phyloP scores from a whole-genome alignment of 805 yeast genomes.

The Candida palmyrensis region DNA sequence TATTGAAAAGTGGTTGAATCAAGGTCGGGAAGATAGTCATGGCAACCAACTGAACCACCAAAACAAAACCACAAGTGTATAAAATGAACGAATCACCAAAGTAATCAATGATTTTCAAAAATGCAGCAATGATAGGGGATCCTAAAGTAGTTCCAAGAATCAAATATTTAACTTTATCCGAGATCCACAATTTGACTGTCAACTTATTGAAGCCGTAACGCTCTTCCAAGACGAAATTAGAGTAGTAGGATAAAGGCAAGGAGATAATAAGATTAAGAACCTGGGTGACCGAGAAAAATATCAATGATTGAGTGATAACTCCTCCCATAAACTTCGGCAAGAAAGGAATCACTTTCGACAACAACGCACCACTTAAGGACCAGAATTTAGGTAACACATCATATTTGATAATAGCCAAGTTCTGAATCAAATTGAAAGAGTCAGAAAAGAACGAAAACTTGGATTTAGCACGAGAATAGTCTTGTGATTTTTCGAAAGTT shows the following conservation, averaged over 20 bases:
- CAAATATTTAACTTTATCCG: slow-evolving; percentile 63
- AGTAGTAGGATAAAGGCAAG: slow-evolving; percentile 69
- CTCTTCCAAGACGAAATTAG: slow-evolving; percentile 86
- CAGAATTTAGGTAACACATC: slow-evolving; percentile 45
- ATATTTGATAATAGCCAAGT: slow-evolving; percentile 50
- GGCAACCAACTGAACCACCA: slow-evolving; percentile 65
- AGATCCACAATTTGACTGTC: slow-evolving; percentile 65
- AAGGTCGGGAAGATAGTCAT: slow-evolving; percentile 78
- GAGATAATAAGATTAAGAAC: slow-evolving; percentile 49
- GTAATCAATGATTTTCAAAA: slow-evolving; percentile 74
- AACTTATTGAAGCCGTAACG: slow-evolving; percentile 89
- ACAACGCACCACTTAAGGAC: slow-evolving; percentile 52
- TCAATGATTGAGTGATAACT: slow-evolving; percentile 63
- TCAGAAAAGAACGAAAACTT: slow-evolving; percentile 57
- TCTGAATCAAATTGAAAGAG: slow-evolving; percentile 48
- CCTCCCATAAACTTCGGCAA: slow-evolving; percentile 44
- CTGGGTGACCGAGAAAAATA: slow-evolving; percentile 51
- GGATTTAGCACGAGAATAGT: slow-evolving; percentile 75
- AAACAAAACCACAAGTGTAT: slow-evolving; percentile 69
- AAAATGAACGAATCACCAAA: slow-evolving; percentile 79
- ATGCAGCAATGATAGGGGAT: slow-evolving; percentile 66
- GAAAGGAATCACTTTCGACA: slow-evolving; percentile 45
- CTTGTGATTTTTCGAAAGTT: slow-evolving; percentile 71
- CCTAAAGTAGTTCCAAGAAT: slow-evolving; percentile 55
- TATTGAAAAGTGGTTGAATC: slow-evolving; percentile 91